Conservation (phyloP, 1,139 yeast genomes). For the Pichia sp. region DNA sequence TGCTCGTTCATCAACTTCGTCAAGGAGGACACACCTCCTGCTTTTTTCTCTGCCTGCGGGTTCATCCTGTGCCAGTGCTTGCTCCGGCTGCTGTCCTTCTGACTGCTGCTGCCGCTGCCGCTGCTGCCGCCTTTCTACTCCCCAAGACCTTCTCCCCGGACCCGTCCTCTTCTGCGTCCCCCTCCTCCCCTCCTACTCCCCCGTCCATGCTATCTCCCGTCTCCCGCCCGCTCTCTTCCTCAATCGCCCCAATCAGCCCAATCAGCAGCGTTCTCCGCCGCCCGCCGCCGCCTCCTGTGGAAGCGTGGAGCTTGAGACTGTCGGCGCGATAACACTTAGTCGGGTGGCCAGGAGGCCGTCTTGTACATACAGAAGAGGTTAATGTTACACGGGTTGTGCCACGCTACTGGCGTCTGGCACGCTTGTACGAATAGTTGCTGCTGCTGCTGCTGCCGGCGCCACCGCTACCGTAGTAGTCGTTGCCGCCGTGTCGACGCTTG, state of each 20-base stretch:
- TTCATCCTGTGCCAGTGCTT: not conserved
- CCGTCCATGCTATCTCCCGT: not conserved
- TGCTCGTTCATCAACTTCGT: slow-evolving; percentile 32
- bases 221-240: not conserved
- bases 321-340: not conserved
- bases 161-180: not conserved
- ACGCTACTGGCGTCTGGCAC: not conserved
- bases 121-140: not conserved
- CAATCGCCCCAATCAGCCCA: slow-evolving; percentile 4
- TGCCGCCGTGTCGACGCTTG: not conserved
- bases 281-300: not conserved
- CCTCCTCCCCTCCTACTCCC: not conserved
- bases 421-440: not conserved
- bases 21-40: slow-evolving; percentile 27
- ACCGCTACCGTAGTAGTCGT: not conserved
- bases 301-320: not conserved
- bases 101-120: not conserved
- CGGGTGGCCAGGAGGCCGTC: not conserved
- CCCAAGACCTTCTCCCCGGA: not conserved
- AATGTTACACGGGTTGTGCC: not conserved
- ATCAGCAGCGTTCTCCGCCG: not conserved
- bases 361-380: not conserved
- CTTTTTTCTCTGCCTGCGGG: slow-evolving; percentile 3
- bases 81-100: not conserved
- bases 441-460: not conserved